Percentiles rank a stretch among this genome's conserved stretches.
Evolutionary conservation across 441 rosid species (phyloP).

Genomic region (Flueggea neowawraea): DNA sequence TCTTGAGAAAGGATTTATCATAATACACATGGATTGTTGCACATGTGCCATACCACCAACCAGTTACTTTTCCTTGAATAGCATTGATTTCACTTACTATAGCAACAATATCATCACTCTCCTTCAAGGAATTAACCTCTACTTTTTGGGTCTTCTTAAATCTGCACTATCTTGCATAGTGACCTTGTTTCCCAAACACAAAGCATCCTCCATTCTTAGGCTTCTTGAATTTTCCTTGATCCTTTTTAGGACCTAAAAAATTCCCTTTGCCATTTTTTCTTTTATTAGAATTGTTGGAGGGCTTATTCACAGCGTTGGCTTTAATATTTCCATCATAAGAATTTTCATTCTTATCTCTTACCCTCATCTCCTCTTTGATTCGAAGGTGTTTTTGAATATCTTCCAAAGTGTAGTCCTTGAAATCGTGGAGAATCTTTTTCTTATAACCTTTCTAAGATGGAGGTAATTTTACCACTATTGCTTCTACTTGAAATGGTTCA

Average conservation of each 20-base stretch:
- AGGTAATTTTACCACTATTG: too few species aligned
- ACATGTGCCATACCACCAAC: conserved; percentile 3
- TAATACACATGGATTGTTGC: not conserved
- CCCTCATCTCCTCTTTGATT: too few species aligned
- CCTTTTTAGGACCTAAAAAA: too few species aligned
- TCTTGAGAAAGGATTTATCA: not conserved
- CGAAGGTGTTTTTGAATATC: too few species aligned
- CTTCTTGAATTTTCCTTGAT: not conserved
- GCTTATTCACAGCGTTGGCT: too few species aligned
- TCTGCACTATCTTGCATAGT: not conserved
- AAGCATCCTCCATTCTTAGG: not conserved
- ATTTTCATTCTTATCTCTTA: too few species aligned
- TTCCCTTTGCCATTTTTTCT: not conserved
- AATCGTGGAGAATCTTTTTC: too few species aligned
- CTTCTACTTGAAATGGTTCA: too few species aligned
- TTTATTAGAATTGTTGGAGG: too few species aligned
- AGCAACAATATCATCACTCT: not conserved
- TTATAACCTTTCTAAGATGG: too few species aligned
- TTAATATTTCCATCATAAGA: too few species aligned
- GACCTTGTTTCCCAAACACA: not conserved
- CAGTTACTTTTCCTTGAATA: not conserved
- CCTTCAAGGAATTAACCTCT: not conserved
- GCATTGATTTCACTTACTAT: not conserved
- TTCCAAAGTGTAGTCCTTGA: too few species aligned
- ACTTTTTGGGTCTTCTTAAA: not conserved